Evolutionary conservation across 345 rosid species (phyloP).

Genomic region (Moricandia arvensis): DNA sequence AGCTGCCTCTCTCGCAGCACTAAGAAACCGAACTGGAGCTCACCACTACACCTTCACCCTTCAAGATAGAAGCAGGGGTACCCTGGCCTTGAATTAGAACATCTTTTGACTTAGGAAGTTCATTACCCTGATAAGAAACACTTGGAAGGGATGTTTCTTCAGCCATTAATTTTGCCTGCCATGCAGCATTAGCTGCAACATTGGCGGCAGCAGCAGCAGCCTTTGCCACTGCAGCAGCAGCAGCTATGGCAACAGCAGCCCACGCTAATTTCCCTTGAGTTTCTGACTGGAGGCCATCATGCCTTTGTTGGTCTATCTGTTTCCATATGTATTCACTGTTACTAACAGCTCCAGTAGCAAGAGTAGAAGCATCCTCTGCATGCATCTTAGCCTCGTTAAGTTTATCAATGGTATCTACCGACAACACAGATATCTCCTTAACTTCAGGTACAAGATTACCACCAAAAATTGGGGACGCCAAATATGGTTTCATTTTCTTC

Average conservation of each 20-base stretch:
- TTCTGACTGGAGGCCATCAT: slow-evolving; percentile 52
- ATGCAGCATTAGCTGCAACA: slow-evolving; percentile 90
- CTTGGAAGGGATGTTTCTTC: slow-evolving; percentile 39
- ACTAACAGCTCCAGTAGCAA: slow-evolving; percentile 39
- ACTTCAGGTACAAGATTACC: background rate
- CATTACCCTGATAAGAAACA: slow-evolving; percentile 13
- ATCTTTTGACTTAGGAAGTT: slow-evolving; percentile 37
- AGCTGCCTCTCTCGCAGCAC: slow-evolving; percentile 82
- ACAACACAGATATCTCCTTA: background rate
- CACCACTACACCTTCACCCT: slow-evolving; percentile 48
- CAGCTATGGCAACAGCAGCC: slow-evolving; percentile 81
- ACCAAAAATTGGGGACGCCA: background rate
- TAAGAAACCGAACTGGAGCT: slow-evolving; percentile 62
- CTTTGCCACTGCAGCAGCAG: slow-evolving; percentile 94
- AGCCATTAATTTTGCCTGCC: slow-evolving; percentile 92
- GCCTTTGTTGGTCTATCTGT: slow-evolving; percentile 59
- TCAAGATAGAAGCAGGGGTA: slow-evolving; percentile 5
- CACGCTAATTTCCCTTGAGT: slow-evolving; percentile 68
- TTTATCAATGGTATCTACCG: slow-evolving; percentile 39
- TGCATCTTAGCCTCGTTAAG: background rate
- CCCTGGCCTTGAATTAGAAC: slow-evolving; percentile 43
- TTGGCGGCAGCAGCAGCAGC: slow-evolving; percentile 98
- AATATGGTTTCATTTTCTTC: background rate
- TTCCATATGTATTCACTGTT: background rate
- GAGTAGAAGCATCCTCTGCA: background rate